Conservation (phyloP, 2,329 filamentous ascomycete species). For the Dactylellina sp. region DNA sequence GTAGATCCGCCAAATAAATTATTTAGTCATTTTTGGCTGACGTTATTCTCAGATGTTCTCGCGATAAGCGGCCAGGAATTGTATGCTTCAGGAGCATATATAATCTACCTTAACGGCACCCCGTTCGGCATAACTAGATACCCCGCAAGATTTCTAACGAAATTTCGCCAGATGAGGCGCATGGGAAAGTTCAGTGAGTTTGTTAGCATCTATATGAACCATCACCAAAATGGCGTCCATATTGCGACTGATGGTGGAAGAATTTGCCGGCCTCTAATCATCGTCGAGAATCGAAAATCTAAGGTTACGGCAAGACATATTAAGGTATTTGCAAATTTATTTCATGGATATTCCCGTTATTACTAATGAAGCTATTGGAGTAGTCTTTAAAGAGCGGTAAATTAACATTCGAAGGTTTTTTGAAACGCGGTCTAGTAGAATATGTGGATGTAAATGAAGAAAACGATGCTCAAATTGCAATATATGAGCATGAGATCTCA, state of each 20-base stretch:
- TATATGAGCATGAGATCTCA: conserved; percentile 86
- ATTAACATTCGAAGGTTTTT: conserved; percentile 92
- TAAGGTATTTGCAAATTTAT: conserved; percentile 67
- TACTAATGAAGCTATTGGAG: conserved; percentile 3
- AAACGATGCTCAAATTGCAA: conserved; percentile 91
- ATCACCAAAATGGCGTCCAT: conserved; percentile 89
- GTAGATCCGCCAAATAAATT: conserved; percentile 68
- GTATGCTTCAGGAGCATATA: conserved; percentile 83
- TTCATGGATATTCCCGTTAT: background rate
- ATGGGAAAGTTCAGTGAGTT: conserved; percentile 95
- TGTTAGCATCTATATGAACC: conserved; percentile 95
- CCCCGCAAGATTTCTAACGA: conserved; percentile 85
- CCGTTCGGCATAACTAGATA: conserved; percentile 87
- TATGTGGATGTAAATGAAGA: conserved; percentile 99
- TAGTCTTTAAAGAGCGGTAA: conserved; percentile 77
- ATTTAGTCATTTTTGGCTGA: conserved; percentile 10
- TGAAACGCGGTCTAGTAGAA: conserved; percentile 89
- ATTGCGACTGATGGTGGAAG: conserved; percentile 97
- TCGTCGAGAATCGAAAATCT: conserved; percentile 87
- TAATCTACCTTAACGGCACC: conserved; percentile 95
- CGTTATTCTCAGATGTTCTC: conserved; percentile 63
- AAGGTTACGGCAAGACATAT: conserved; percentile 83
- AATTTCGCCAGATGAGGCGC: conserved; percentile 86
- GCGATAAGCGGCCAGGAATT: conserved; percentile 86
- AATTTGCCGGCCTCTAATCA: conserved; percentile 94